Base-by-base conservation (phyloP, 139 green algal genomes). In the Pleodorina starrii region DNA sequence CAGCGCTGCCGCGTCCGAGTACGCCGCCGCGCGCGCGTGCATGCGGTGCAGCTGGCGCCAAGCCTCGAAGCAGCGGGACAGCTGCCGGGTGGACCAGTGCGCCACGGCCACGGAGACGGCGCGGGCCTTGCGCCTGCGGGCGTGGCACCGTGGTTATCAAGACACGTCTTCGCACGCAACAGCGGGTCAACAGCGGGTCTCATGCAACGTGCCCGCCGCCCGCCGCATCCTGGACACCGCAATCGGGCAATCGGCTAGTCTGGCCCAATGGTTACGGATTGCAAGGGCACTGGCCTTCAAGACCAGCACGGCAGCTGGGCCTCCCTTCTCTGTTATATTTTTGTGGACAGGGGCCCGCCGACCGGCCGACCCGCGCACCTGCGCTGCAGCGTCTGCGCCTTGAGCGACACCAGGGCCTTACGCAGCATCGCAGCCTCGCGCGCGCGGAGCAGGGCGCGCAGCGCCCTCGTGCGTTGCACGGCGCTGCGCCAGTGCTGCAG, bases 31-130 rank as follows among this genome's bases (percentile, higher is more conserved):
- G 32, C 44, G 17, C 5, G 32, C 60, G 66, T 88, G 66, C 0
- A 36, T 46, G 43, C 82, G 82, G 44, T 51, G 19, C 66, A 88
- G 63, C 19, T 74, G 82, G 21, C 43, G 82, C 84, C 84, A 89
- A 3, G 69, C 69, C 12, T 40, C 36, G 1, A 89, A 59, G 84
- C 84, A 89, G 69, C 84, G 84, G 23, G 44, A 46, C 63, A 44
- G 66, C 63, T 36, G 82, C 2, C 82, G 63, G 43, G 36, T 11
- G 19, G 43, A 50, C 59, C 35, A 40, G 35, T 88, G 82, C 0
- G 82, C 63, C 0, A 35, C 0, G n/a, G 82, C 66, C 2, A 80
- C 51, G 44, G 63, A 69, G 66, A 14, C 29, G 5, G 32, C 32
- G 0, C 82, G 82, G 23, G 23, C n/a, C 66, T 88, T 71, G 23